Conservation (phyloP, 2,329 filamentous ascomycete genomes). For the Colletotrichum sp. region DNA sequence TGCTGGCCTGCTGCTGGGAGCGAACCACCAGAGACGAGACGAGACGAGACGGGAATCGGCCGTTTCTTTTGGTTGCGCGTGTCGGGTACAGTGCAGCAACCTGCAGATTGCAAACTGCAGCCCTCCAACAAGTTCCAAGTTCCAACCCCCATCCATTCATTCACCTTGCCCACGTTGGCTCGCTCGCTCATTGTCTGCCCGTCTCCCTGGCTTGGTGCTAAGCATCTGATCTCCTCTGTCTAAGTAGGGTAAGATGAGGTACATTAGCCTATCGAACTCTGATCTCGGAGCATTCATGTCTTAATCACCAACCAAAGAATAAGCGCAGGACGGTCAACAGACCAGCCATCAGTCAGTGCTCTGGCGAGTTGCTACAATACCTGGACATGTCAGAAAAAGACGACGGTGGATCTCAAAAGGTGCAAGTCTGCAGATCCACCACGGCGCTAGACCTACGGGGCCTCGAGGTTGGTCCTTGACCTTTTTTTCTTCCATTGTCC, state of each 20-base stretch:
- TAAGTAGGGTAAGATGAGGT: neutral
- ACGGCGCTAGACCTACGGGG: neutral
- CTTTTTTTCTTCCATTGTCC: neutral
- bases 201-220: neutral
- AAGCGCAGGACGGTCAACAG: neutral
- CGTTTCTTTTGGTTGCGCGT: neutral
- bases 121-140: neutral
- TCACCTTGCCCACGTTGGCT: neutral
- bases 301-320: neutral
- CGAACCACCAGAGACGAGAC: neutral
- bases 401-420: conserved; percentile 1
- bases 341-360: neutral
- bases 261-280: neutral
- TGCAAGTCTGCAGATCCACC: conserved; percentile 9
- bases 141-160: neutral
- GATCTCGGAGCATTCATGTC: neutral
- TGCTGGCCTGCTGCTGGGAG: neutral
- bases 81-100: neutral
- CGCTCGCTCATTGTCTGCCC: neutral
- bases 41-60: neutral
- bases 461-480: neutral
- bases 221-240: neutral
- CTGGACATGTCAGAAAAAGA: neutral
- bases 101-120: neutral
- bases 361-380: neutral